Base-by-base conservation (phyloP, 306 rosid genomes). In the Macrotyloma uniflorum region DNA sequence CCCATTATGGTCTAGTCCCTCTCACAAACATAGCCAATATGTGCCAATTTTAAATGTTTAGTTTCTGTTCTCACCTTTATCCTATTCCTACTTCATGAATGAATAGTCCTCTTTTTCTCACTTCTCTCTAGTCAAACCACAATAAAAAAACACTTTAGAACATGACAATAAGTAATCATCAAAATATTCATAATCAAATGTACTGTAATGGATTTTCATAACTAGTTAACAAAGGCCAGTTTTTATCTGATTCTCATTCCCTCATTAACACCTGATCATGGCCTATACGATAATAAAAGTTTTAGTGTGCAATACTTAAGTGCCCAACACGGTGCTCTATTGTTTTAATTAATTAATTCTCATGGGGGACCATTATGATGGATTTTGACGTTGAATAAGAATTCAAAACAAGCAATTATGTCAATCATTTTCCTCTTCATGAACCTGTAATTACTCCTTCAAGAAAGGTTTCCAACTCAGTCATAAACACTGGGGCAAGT, bases 371-470 rank as follows among this genome's bases (percentile, higher is more conserved):
- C 74, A 72, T 54, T 51, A 73, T 75, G 74, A 64, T 76, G 70
- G 68, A 40, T 62, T 72, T 66, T 54, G 55, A 47, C 24, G 79
- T 72, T 70, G 54, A 53, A 53, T 40, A 76, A 70, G 80, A 85
- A 89, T 86, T 88, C 88, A 72, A 85, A 82, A 32, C 80, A 75
- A 22, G 77, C 70, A 63, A 84, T 77, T 15, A 85, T 74, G 72
- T 64, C 81, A 47, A 72, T 81, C 13, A 64, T 51, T 67, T 72
- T 65, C 70, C 81, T 69, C 70, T 73, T 49, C 72, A 42, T 36
- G 51, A 75, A 63, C 55, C 45, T 78, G 46, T 70, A 62, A 53
- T 77, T 47, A 30, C 47, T 50, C 61, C 46, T 62, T 82, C 18
- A 59, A 11, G 4, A 65, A 67, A 71, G 71, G 50, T 75, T 72